These are phyloP conservation scores for Apiospora malaysiana DNA, from an alignment of 2,329 filamentous ascomycete genomes.

Conservation along the genomic window DNA sequence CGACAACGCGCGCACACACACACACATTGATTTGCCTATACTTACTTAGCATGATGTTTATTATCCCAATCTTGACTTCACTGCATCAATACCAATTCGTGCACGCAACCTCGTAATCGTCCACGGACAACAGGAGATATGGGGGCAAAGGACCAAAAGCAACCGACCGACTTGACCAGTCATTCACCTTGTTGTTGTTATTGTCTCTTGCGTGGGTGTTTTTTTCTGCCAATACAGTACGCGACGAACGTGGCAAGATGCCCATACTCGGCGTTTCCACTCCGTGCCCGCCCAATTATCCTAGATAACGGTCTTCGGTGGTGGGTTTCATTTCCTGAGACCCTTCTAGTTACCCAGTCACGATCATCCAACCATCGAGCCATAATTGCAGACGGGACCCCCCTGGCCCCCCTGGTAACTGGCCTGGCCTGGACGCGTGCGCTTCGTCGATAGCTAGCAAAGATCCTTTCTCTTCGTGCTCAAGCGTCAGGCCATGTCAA, in stretches of 20 bases:
- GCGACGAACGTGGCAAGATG: conserved; percentile 7
- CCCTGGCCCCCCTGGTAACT: background rate
- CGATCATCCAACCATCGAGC: conserved; percentile 16
- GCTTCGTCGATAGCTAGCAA: conserved; percentile 1
- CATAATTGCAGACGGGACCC: conserved; percentile 6
- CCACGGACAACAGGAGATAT: no score
- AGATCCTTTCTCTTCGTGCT: conserved; percentile 8
- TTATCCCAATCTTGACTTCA: conserved; percentile 14
- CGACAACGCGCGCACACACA: background rate
- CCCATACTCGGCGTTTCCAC: conserved; percentile 15
- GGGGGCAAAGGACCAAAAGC: background rate
- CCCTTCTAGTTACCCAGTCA: conserved; percentile 18
- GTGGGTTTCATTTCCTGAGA: conserved; percentile 19
- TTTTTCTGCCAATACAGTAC: conserved; percentile 11
- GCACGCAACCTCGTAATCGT: conserved; percentile 3
- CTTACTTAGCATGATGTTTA: background rate
- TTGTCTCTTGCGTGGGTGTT: background rate
- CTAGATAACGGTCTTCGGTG: conserved; percentile 17
- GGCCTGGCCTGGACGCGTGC: conserved; percentile 2
- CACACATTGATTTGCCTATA: background rate
- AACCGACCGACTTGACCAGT: background rate
- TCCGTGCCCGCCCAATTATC: conserved; percentile 17
- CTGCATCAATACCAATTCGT: conserved; percentile 5
- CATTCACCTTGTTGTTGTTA: background rate
- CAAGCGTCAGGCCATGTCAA: conserved; percentile 15